A percentile compares a stretch with the other conserved stretches of the same genome.
Conservation (phyloP, 768 basidiomycete genomes). For the Pleurotus pulmonarius region DNA sequence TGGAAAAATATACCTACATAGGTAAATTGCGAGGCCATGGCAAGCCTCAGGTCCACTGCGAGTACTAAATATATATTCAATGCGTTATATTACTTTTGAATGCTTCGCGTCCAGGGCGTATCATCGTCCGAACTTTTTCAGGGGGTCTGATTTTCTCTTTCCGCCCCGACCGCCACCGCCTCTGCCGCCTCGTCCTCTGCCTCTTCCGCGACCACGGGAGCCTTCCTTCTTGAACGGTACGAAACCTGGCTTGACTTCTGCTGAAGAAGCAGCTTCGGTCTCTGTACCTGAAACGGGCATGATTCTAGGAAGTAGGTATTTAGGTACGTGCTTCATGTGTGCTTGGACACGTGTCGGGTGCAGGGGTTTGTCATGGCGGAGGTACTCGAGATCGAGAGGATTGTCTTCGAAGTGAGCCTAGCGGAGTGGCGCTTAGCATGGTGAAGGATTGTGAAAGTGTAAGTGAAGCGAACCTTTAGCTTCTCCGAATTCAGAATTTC, state of each 20-base stretch:
- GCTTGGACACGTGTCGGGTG: constrained; percentile 87
- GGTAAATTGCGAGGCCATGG: too few relatives aligned
- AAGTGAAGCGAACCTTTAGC: constrained; percentile 68
- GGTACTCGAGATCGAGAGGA: constrained; percentile 86
- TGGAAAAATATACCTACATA: too few relatives aligned
- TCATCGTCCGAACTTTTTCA: constrained; percentile 63
- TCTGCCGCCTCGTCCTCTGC: constrained; percentile 43
- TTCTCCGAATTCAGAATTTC: constrained; percentile 96
- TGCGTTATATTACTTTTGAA: background rate
- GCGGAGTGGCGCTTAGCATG: background rate
- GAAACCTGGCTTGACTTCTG: constrained; percentile 43
- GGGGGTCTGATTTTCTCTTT: constrained; percentile 76
- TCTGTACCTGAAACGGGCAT: constrained; percentile 50
- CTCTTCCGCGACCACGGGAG: constrained; percentile 49
- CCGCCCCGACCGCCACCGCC: constrained; percentile 47
- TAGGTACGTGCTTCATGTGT: constrained; percentile 95
- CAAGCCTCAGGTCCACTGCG: too few relatives aligned
- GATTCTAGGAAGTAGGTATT: constrained; percentile 84
- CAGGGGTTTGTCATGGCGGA: constrained; percentile 92
- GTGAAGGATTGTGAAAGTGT: background rate
- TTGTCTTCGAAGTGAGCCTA: constrained; percentile 99
- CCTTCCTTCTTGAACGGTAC: constrained; percentile 70
- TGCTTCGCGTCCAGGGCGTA: background rate
- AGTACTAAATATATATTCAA: background rate
- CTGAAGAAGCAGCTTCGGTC: constrained; percentile 15